Conservation (phyloP, 306 rosid genomes). For the Canavalia gladiata region DNA sequence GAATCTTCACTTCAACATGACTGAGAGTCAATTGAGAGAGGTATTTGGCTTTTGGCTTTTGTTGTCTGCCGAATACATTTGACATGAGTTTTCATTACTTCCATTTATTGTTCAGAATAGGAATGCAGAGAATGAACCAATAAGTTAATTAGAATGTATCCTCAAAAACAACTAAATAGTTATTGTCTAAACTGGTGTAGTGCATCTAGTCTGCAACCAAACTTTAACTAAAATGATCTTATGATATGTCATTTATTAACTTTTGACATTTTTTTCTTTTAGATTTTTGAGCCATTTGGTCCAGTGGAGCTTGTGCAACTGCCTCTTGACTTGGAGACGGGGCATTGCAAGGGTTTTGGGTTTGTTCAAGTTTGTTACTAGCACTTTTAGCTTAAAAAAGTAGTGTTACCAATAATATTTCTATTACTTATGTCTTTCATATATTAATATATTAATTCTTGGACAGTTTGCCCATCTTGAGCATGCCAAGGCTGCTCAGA, state of each 20-base stretch:
- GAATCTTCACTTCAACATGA: constrained; percentile 98
- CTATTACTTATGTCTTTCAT: constrained; percentile 30
- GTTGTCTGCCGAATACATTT: constrained; percentile 18
- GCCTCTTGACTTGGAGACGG: constrained; percentile 96
- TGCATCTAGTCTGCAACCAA: constrained; percentile 24
- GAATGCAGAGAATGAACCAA: constrained; percentile 6
- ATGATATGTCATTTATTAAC: constrained; percentile 17
- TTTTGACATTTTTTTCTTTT: constrained; percentile 37
- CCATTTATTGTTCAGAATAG: constrained; percentile 11
- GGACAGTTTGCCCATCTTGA: constrained; percentile 92
- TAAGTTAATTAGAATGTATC: background rate
- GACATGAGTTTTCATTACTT: background rate
- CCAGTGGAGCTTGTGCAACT: constrained; percentile 95
- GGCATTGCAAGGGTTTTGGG: constrained; percentile 99
- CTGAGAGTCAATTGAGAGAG: constrained; percentile 95
- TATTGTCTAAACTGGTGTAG: constrained; percentile 14
- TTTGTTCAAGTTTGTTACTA: constrained; percentile 86
- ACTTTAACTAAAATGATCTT: constrained; percentile 18
- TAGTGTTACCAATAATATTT: constrained; percentile 9
- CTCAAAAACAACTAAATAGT: background rate
- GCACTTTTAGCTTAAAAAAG: background rate
- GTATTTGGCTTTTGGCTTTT: constrained; percentile 53
- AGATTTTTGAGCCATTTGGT: constrained; percentile 99
- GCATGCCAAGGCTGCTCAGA: constrained; percentile 96
- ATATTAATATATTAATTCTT: constrained; percentile 34